Conservation (phyloP, 306 rosid species). For the Gastrolobium villosum region DNA sequence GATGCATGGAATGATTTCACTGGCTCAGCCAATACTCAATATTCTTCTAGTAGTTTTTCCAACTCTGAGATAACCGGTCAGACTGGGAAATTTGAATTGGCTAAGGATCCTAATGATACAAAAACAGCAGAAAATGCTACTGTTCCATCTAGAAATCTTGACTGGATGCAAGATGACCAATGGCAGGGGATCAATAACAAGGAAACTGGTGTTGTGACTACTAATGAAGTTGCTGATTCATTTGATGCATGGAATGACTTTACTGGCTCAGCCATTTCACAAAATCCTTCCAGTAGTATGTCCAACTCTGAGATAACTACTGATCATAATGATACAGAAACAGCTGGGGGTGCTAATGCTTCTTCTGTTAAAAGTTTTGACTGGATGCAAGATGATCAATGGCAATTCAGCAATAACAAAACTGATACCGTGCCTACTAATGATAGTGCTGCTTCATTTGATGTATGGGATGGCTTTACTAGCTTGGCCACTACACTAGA, state of each 20-base stretch:
- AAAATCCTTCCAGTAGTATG: slow-evolving; percentile 52
- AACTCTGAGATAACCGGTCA: slow-evolving; percentile 50
- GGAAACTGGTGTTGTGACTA: slow-evolving; percentile 48
- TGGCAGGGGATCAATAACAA: slow-evolving; percentile 56
- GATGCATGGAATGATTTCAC: slow-evolving; percentile 77
- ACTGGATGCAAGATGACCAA: slow-evolving; percentile 63
- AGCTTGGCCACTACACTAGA: slow-evolving; percentile 55
- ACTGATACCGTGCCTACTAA: slow-evolving; percentile 47
- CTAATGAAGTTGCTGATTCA: slow-evolving; percentile 53
- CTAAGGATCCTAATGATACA: slow-evolving; percentile 46
- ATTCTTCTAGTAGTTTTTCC: slow-evolving; percentile 54
- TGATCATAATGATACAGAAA: slow-evolving; percentile 45
- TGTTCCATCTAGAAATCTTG: slow-evolving; percentile 53
- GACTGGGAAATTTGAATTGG: slow-evolving; percentile 54
- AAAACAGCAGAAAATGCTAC: slow-evolving; percentile 53
- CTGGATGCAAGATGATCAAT: slow-evolving; percentile 63
- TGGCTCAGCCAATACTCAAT: slow-evolving; percentile 53
- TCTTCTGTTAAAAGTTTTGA: slow-evolving; percentile 53
- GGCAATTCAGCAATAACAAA: slow-evolving; percentile 57
- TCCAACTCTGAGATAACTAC: slow-evolving; percentile 53
- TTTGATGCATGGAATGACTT: slow-evolving; percentile 77
- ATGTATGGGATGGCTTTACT: slow-evolving; percentile 73
- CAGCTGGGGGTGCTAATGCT: slow-evolving; percentile 47
- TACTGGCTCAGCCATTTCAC: slow-evolving; percentile 62
- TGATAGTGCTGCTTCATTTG: slow-evolving; percentile 56